Base-by-base conservation (phyloP, 441 rosid genomes). In the Populus tomentosa region DNA sequence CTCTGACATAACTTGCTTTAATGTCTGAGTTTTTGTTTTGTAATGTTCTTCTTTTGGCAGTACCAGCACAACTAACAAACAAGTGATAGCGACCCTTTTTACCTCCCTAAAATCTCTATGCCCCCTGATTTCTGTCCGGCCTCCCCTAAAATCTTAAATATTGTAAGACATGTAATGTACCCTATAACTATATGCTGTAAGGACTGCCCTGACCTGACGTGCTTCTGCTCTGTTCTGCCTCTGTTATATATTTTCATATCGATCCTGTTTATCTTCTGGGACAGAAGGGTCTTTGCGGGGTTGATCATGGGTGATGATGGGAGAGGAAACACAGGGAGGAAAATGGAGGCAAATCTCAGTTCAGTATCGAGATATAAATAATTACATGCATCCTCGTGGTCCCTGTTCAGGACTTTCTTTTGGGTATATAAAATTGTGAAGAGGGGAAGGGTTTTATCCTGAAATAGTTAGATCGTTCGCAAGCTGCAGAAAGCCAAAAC, bases 401-500 rank as follows among this genome's bases (percentile, higher is more conserved):
- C 14, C 50, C 84, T 89, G 88, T 92, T 88, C 87, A 88, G 69
- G n/a, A 53, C 10, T 65, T 21, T 35, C 5, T 35, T 73, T 26
- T 30, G 42, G 69, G 67, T 18, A 20, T 42, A 61, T 38, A 73
- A 69, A 59, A 28, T 59, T 30, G 36, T 36, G 21, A 50, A 46
- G 72, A 20, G 62, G 28, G 40, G 16, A 75, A 32, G 69, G 87
- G 83, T 72, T 78, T 82, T 82, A 79, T 80, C 80, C 75, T 66
- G 61, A 84, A 88, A 88, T 83, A 35, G 90, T 82, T 82, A 76
- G 79, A 81, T 81, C 75, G 81, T 85, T 88, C 84, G 78, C 89
- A 84, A 86, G 82, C 76, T 87, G 93, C 81, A 84, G 81, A 87
- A 89, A 89, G 89, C 82, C 84, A 83, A 72, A 77, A 84, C 89